Percentiles rank a stretch among this genome's conserved stretches.
These are phyloP conservation scores for Carex scoparia DNA, from an alignment of 176 grass and related monocot genomes.

Conservation along the genomic window DNA sequence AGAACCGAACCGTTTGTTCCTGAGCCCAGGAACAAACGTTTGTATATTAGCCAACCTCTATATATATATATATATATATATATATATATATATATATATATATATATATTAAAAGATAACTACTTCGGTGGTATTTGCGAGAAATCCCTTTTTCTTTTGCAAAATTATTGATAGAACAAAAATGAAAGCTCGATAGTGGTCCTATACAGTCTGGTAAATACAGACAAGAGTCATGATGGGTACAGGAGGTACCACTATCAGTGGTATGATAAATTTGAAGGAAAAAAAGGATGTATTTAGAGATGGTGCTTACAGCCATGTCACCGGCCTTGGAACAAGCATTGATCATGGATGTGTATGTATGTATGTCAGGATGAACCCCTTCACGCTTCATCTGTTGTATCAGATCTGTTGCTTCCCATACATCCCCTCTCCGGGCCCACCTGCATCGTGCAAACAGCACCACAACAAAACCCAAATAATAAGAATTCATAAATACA, in stretches of 20 bases:
- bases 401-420: slow-evolving; percentile 91
- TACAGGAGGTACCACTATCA: background rate
- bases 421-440: slow-evolving; percentile 96
- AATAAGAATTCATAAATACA: background rate
- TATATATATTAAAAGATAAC: background rate
- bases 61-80: background rate
- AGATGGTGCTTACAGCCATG: slow-evolving; percentile 54
- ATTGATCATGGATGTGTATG: slow-evolving; percentile 96
- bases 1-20: too few species aligned
- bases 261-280: background rate
- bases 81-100: too few species aligned
- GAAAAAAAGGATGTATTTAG: background rate
- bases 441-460: slow-evolving; percentile 47
- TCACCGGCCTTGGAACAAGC: slow-evolving; percentile 92
- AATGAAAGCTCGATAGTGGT: background rate
- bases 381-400: slow-evolving; percentile 96
- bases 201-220: background rate
- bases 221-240: background rate
- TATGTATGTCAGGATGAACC: slow-evolving; percentile 84
- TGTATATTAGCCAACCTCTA: background rate
- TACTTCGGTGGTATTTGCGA: background rate
- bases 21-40: too few species aligned
- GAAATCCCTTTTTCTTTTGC: background rate
- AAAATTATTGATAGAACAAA: background rate
- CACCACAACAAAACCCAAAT: background rate